phyloP scores from a whole-genome alignment of 176 grass and related monocot genomes.

The Phoenix roebelenii region DNA sequence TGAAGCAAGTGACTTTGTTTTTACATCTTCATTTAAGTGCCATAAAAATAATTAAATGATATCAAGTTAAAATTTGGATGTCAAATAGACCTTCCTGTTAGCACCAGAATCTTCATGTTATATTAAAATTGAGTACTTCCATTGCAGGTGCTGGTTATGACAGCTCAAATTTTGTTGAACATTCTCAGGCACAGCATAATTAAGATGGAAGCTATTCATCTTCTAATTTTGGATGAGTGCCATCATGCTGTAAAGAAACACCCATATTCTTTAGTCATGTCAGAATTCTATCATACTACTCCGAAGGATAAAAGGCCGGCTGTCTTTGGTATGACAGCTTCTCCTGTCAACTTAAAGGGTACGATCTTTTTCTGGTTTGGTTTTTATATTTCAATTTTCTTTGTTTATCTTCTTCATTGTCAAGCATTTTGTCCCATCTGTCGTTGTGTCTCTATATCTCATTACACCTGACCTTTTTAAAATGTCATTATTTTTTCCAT shows the following conservation, averaged over 20 bases:
- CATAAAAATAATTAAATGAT: no score
- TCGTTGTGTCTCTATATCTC: no score
- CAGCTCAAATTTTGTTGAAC: conserved; percentile 99
- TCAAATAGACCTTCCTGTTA: neutral
- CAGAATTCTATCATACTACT: conserved; percentile 98
- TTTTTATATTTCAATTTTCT: conserved; percentile 6
- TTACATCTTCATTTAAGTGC: no score
- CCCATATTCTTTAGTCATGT: conserved; percentile 99
- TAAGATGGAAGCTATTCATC: conserved; percentile 98
- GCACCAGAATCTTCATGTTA: conserved; percentile 17
- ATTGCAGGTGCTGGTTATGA: conserved; percentile 99
- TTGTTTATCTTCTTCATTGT: neutral
- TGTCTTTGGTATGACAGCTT: conserved; percentile 99
- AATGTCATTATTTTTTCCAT: no score
- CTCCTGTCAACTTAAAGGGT: conserved; percentile 99
- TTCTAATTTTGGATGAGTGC: conserved; percentile 99
- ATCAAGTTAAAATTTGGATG: neutral
- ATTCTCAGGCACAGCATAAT: conserved; percentile 99
- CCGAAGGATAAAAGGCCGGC: conserved; percentile 74
- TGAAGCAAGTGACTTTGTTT: no score
- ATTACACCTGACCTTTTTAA: no score
- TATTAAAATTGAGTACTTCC: conserved; percentile 18
- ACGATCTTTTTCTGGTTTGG: conserved; percentile 24
- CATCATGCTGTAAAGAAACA: conserved; percentile 99
- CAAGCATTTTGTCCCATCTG: no score